Conservation (phyloP, 441 rosid species). For the Kokia cookei region DNA sequence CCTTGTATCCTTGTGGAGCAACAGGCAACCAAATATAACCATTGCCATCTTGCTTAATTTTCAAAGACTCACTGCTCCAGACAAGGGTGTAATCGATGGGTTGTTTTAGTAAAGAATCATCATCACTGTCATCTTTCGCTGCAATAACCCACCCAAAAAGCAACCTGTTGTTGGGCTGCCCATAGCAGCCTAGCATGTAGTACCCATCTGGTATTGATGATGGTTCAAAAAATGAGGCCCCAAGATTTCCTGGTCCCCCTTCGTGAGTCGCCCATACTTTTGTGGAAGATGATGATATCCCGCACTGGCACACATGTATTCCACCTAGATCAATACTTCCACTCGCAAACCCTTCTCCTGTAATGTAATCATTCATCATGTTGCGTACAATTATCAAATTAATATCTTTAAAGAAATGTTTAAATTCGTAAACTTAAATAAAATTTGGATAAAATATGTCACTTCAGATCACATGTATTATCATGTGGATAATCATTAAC, state of each 20-base stretch:
- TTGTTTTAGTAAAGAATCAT: slow-evolving; percentile 16
- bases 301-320: slow-evolving; percentile 29
- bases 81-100: slow-evolving; percentile 75
- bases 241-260: slow-evolving; percentile 70
- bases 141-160: slow-evolving; percentile 61
- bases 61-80: slow-evolving; percentile 59
- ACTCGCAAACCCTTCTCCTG: slow-evolving; percentile 64
- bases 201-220: slow-evolving; percentile 43
- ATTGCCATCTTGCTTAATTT: slow-evolving; percentile 52
- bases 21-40: slow-evolving; percentile 67
- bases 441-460: background rate
- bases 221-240: slow-evolving; percentile 80
- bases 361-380: background rate
- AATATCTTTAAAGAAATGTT: too few relatives aligned
- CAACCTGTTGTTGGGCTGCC: slow-evolving; percentile 56
- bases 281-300: slow-evolving; percentile 32
- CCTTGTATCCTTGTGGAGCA: slow-evolving; percentile 61
- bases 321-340: slow-evolving; percentile 72
- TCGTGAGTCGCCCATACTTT: slow-evolving; percentile 62
- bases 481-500: too few relatives aligned
- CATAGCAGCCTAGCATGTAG: slow-evolving; percentile 56
- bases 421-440: background rate
- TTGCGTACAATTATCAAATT: too few relatives aligned
- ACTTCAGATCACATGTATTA: background rate
- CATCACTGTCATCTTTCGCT: slow-evolving; percentile 28